Percentiles rank a stretch among this genome's conserved stretches.
These are phyloP conservation scores for Ceratobasidium papillatum DNA, from an alignment of 1,284 basidiomycete species.

Conservation along the genomic window DNA sequence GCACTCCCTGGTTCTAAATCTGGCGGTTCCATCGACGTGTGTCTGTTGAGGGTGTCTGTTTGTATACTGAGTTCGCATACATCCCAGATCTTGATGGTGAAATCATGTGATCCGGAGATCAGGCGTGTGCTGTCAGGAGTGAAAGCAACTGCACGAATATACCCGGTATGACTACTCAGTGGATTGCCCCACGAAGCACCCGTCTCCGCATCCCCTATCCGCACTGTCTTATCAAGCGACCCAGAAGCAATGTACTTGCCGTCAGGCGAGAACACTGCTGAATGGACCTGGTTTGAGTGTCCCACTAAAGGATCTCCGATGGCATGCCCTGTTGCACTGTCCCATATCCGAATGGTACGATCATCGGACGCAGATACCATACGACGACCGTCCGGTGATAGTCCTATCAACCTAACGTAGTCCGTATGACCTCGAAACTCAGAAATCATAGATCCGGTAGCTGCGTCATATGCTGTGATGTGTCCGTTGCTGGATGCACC, in stretches of 20 bases:
- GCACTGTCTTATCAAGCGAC: conserved; percentile 10
- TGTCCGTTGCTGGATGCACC: conserved; percentile 55
- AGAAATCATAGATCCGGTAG: neutral
- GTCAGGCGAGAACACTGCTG: conserved; percentile 33
- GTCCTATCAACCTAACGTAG: neutral
- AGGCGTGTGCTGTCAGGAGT: conserved; percentile 32
- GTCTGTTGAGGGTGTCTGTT: too few species aligned
- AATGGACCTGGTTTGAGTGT: neutral
- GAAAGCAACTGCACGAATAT: conserved; percentile 1
- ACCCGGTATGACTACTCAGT: conserved; percentile 18
- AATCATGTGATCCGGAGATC: conserved; percentile 24
- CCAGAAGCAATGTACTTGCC: conserved; percentile 24
- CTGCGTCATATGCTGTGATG: conserved; percentile 55
- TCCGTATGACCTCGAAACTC: neutral
- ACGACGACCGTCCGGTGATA: neutral
- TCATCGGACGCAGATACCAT: conserved; percentile 38
- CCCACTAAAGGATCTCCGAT: neutral
- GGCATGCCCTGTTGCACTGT: neutral
- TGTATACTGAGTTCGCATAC: neutral
- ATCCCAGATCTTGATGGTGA: conserved; percentile 24
- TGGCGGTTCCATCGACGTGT: too few species aligned
- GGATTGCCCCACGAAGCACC: neutral
- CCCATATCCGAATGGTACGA: conserved; percentile 39
- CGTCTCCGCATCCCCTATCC: conserved; percentile 28
- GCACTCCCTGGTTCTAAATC: too few species aligned